Evolutionary conservation across 768 basidiomycete species (phyloP), one percentile per base, ranked within the genome.

Genomic region (Termitomyces sp.): DNA sequence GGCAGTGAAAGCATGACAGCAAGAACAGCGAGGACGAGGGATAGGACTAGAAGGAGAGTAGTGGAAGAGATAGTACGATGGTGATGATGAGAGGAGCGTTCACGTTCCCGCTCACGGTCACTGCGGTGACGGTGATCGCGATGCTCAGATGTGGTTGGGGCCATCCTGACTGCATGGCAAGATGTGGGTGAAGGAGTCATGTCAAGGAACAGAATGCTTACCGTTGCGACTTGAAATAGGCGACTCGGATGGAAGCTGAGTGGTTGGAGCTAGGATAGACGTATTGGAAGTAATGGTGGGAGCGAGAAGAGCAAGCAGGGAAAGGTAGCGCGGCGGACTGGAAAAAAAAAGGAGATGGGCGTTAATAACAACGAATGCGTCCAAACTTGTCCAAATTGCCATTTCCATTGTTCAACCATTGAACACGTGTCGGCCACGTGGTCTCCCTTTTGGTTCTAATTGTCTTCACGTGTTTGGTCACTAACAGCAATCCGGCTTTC

Each of bases 1-100:
- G 92, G 92, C 5, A 94, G 79, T 3, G 92, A 92, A 26, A 94
- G 83, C 90, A 94, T 92, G 65, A 94, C 85, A 5, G 92, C 91
- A n/a, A 94, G 80, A 24, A 92, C 90, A 36, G 91, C 92, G 27
- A 94, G 78, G 49, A 94, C 83, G 34, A 94, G 85, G 12, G 92
- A 93, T 42, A 94, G 80, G 50, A 93, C 88, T 34, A 94, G 86
- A 53, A 94, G 81, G 32, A 94, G 85, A 14, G 92, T 94, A 0
- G 92, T 94, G 14, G 92, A 93, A 9, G 92, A 93, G 60, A 94
- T 92, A 55, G 92, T 92, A 58, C 92, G 80, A 65, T 88, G 85
- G 58, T 91, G 88, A 67, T 87, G 90, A 65, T 86, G 85, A 49
- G 83, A 83, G 42, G 82, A 81, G 46, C 85, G 82, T 63, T 86